Evolutionary conservation across 805 yeast species (phyloP), one percentile per base, ranked within the genome.

Genomic region (Candida bentonensis): DNA sequence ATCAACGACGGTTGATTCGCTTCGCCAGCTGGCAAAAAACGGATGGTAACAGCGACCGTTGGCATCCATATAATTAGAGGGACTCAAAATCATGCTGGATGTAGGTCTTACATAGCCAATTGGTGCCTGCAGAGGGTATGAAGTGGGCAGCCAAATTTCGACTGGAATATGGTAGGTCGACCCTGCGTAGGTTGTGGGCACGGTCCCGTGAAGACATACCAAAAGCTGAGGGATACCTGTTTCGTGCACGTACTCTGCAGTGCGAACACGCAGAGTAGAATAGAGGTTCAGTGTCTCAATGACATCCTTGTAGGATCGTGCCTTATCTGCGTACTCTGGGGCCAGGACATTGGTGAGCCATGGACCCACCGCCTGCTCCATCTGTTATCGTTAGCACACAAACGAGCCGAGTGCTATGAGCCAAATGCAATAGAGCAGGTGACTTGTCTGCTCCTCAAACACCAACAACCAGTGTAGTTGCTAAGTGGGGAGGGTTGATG

Each of bases 1-100:
- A 20, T 52, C 62, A 2, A 59, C 25, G 17, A 74, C 49, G 42
- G 62, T 51, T 3, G 48, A 50, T 17, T 36, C 61, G 45, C 49
- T 64, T 22, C 33, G 47, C 94, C 94, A 83, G 22, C 62, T 64
- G n/a, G 78, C 60, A 39, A 82, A 58, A 45, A 69, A 71, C 0
- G 92, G 89, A 52, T 81, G 79, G 56, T 78, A 82, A 44, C 85
- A 70, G 40, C 65, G 62, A 1, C 96, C 96, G 59, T 70, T 82
- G 13, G 74, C 61, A 58, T 83, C 94, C 2, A 84, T 73, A 51
- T 73, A 67, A 50, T 76, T 78, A 22, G 81, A 79, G 0, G 87
- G 81, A 34, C 66, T 66, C 15, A 80, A 57, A 27, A 67, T 57
- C 62, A 67, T 66, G 13, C 56, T 57, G 27, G 63, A 64, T n/a